These are phyloP conservation scores for Salisapilia sapeloensis DNA, from an alignment of 352 stramenopile genomes.

Conservation along the genomic window DNA sequence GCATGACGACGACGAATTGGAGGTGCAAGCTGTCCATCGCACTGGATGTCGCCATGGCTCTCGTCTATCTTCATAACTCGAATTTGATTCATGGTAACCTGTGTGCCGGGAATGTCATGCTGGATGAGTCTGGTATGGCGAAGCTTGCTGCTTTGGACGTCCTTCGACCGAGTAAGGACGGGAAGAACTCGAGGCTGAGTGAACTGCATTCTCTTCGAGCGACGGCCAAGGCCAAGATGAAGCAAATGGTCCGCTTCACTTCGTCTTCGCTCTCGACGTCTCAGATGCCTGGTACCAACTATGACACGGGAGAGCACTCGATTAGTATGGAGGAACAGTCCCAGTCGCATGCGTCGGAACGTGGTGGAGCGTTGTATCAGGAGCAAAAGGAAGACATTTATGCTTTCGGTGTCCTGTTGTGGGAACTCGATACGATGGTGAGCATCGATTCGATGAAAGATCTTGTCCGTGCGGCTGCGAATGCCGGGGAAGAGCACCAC, in stretches of 20 bases:
- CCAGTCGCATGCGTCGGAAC: slow-evolving; percentile 8
- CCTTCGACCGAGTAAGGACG: slow-evolving; percentile 12
- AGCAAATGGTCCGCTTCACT: slow-evolving; percentile 10
- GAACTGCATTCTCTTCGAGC: slow-evolving; percentile 25
- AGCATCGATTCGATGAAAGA: slow-evolving; percentile 32
- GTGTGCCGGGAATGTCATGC: slow-evolving; percentile 38
- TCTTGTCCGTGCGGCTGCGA: slow-evolving; percentile 6
- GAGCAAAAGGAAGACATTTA: slow-evolving; percentile 37
- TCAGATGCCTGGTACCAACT: too few relatives aligned
- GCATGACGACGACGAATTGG: slow-evolving; percentile 28
- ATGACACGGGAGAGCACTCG: too few relatives aligned
- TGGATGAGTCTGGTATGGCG: slow-evolving; percentile 57
- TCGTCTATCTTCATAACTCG: slow-evolving; percentile 55
- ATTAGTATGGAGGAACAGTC: slow-evolving; percentile 1
- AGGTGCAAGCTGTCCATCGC: slow-evolving; percentile 63
- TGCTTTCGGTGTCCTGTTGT: slow-evolving; percentile 50
- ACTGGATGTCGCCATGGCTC: slow-evolving; percentile 59
- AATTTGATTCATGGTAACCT: slow-evolving; percentile 42
- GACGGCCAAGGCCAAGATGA: slow-evolving; percentile 15
- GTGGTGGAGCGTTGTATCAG: slow-evolving; percentile 14
- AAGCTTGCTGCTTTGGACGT: slow-evolving; percentile 66
- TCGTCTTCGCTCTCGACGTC: slow-evolving; percentile 11
- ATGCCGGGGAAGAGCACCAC: slow-evolving; percentile 19
- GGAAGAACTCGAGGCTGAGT: too few relatives aligned
- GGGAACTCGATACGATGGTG: slow-evolving; percentile 64